Conservation (phyloP, 805 yeast genomes). For the Saturnispora kantuleensis region DNA sequence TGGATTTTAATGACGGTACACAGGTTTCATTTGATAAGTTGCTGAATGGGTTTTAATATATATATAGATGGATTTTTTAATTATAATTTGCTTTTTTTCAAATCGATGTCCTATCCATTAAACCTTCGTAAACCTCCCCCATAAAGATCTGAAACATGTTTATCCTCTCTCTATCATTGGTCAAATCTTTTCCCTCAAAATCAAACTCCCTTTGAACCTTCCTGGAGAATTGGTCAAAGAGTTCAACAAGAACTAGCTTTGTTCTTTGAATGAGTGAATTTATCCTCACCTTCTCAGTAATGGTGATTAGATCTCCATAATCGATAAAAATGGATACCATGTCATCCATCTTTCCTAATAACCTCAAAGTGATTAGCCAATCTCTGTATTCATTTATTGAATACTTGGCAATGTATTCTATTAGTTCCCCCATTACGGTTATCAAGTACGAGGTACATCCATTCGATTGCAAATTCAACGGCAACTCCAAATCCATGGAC, state of each 20-base stretch:
- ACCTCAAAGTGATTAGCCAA: slow-evolving; percentile 15
- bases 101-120: slow-evolving; percentile 26
- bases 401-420: slow-evolving; percentile 46
- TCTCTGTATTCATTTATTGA: slow-evolving; percentile 16
- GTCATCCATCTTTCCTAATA: slow-evolving; percentile 24
- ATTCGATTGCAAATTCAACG: slow-evolving; percentile 5
- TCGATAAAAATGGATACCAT: slow-evolving; percentile 24
- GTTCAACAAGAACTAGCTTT: slow-evolving; percentile 19
- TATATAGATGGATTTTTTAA: not conserved
- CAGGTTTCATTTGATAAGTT: slow-evolving; percentile 6
- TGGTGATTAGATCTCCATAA: slow-evolving; percentile 16
- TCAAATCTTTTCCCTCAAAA: not conserved
- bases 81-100: slow-evolving; percentile 7
- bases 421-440: slow-evolving; percentile 54
- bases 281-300: slow-evolving; percentile 28
- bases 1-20: slow-evolving; percentile 13
- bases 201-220: not conserved
- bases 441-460: slow-evolving; percentile 59
- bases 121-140: slow-evolving; percentile 30
- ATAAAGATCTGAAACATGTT: slow-evolving; percentile 19
- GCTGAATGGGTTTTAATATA: slow-evolving; percentile 7
- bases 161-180: slow-evolving; percentile 4
- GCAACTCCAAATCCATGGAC: not conserved
- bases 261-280: slow-evolving; percentile 25
- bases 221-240: slow-evolving; percentile 23